A percentile compares a stretch with the other conserved stretches of the same genome.
phyloP scores from a whole-genome alignment of 441 rosid species.

The Biscutella laevigata region DNA sequence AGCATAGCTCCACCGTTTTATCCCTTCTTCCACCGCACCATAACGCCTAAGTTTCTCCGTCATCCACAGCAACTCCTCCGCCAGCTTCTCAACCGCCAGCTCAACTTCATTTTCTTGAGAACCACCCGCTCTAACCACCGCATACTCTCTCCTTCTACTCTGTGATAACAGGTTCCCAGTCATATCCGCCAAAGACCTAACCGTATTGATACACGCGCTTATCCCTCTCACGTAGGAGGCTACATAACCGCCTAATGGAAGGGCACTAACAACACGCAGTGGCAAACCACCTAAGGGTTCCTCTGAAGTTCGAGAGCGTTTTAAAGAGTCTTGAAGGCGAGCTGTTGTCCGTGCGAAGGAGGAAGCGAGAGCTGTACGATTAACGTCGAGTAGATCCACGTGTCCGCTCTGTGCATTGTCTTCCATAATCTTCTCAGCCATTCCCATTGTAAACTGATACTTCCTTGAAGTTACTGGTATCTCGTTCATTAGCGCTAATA shows the following conservation, averaged over 20 bases:
- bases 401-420: constrained; percentile 44
- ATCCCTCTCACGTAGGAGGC: constrained; percentile 43
- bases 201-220: constrained; percentile 29
- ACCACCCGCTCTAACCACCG: not conserved
- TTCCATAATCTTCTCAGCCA: constrained; percentile 76
- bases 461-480: constrained; percentile 61
- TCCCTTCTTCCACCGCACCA: constrained; percentile 53
- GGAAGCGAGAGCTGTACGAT: constrained; percentile 45
- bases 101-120: constrained; percentile 27
- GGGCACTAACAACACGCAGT: constrained; percentile 28
- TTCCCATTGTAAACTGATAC: constrained; percentile 59
- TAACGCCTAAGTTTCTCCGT: constrained; percentile 45
- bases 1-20: constrained; percentile 63
- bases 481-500: constrained; percentile 45
- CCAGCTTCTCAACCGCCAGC: constrained; percentile 57
- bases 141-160: constrained; percentile 20
- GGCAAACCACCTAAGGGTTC: constrained; percentile 31
- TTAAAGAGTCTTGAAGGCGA: constrained; percentile 39
- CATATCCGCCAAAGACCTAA: constrained; percentile 29
- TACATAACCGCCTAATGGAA: constrained; percentile 47
- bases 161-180: constrained; percentile 20
- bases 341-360: constrained; percentile 47
- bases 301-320: constrained; percentile 18
- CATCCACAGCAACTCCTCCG: constrained; percentile 59
- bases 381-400: constrained; percentile 47